Base-by-base conservation (phyloP, 139 green algal genomes). In the Helicosporidium sp. region DNA sequence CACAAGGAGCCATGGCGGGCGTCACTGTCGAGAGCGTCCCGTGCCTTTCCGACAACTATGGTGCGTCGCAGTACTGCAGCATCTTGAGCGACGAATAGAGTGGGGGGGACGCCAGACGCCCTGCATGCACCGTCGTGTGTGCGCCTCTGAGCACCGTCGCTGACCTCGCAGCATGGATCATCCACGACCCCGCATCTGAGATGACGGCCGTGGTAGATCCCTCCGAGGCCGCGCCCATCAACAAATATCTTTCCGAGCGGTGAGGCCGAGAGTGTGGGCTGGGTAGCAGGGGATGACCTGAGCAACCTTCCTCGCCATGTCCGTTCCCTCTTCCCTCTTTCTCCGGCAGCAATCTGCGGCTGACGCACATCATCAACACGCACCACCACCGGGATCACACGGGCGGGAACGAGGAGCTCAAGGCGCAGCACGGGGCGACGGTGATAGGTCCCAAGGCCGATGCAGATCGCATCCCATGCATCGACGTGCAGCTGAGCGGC, bases 301-400 rank as follows among this genome's bases (percentile, higher is more conserved):
- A n/a, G n/a, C n/a, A n/a, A n/a, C n/a, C n/a, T n/a, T n/a, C n/a
- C n/a, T n/a, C n/a, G n/a, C n/a, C n/a, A n/a, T n/a, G n/a, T n/a
- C n/a, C n/a, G n/a, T n/a, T n/a, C n/a, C n/a, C n/a, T n/a, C n/a
- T n/a, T n/a, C n/a, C n/a, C n/a, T n/a, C n/a, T n/a, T n/a, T n/a
- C n/a, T n/a, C n/a, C 10, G 23, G 25, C 49, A 64, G 58, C n/a
- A 20, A 54, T 22, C 62, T 62, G 48, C 62, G 51, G 24, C 59
- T 83, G 17, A 65, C 80, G 27, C 82, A 70, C 60, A 81, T 93
- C 29, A 48, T 91, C 18, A 93, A 92, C 73, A 89, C 50, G 5
- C 72, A 79, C 50, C 72, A 80, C 34, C 70, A 79, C 36, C 69
- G 43, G 40, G 56, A 69, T 36, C 57, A 67, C 51, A 52, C 48